Evolutionary conservation across 495 filamentous ascomycete species (phyloP).

Genomic region (Penicillium arizonense): DNA sequence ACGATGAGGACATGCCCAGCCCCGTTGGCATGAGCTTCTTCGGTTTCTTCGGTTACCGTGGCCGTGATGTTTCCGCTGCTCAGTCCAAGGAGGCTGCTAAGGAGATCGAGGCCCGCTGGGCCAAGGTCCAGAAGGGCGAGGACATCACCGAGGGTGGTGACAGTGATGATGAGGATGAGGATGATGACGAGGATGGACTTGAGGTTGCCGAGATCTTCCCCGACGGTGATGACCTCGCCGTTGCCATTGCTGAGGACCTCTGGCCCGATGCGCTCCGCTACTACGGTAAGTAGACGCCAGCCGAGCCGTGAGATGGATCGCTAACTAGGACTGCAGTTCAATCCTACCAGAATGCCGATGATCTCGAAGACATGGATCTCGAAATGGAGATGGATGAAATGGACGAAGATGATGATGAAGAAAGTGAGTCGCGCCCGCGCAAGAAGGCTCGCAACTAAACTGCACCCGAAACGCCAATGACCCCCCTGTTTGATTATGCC

Average conservation of each 20-base stretch:
- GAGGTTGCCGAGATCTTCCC: constrained; percentile 75
- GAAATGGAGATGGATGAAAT: constrained; percentile 35
- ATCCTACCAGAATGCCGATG: constrained; percentile 31
- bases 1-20: constrained; percentile 51
- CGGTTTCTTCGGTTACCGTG: constrained; percentile 77
- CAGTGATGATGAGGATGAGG: constrained; percentile 41
- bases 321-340: constrained; percentile 25
- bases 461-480: constrained; percentile 20
- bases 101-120: constrained; percentile 57
- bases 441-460: constrained; percentile 44
- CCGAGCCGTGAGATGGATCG: not conserved
- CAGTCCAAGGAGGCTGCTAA: constrained; percentile 59
- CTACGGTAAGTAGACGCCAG: constrained; percentile 66
- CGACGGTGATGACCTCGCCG: constrained; percentile 74
- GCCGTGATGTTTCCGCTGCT: constrained; percentile 63
- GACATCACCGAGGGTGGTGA: constrained; percentile 30
- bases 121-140: constrained; percentile 56
- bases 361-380: constrained; percentile 31
- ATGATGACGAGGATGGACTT: constrained; percentile 52
- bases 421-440: constrained; percentile 33
- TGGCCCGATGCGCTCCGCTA: constrained; percentile 86
- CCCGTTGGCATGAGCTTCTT: constrained; percentile 75
- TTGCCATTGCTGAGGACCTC: constrained; percentile 78
- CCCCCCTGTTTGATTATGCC: constrained; percentile 18
- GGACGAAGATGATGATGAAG: constrained; percentile 33